Evolutionary conservation across 805 yeast species (phyloP).

Genomic region (Kazachstania taianensis): DNA sequence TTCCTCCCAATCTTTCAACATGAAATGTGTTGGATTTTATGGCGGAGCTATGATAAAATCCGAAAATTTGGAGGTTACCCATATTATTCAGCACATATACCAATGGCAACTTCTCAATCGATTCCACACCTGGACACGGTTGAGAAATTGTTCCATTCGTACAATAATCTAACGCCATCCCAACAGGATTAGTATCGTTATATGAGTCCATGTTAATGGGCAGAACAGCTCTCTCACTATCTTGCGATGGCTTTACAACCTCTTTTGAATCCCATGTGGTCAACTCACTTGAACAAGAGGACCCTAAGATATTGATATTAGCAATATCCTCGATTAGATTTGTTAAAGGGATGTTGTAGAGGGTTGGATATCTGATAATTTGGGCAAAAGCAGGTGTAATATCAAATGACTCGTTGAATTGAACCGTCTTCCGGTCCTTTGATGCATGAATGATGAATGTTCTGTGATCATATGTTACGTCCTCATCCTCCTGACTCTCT

Average conservation of each 20-base stretch:
- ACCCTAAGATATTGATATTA: slow-evolving; percentile 38
- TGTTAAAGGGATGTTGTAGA: slow-evolving; percentile 34
- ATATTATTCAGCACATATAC: slow-evolving; percentile 51
- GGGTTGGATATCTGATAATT: slow-evolving; percentile 36
- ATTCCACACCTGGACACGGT: slow-evolving; percentile 52
- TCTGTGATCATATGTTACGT: slow-evolving; percentile 23
- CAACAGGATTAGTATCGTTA: slow-evolving; percentile 63
- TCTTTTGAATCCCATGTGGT: slow-evolving; percentile 33
- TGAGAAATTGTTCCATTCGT: slow-evolving; percentile 35
- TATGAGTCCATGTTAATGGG: slow-evolving; percentile 59
- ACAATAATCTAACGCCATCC: slow-evolving; percentile 53
- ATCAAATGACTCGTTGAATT: slow-evolving; percentile 33
- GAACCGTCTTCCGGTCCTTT: too few relatives aligned
- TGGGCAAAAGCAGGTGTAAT: slow-evolving; percentile 46
- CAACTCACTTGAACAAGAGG: slow-evolving; percentile 58
- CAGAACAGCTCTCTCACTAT: slow-evolving; percentile 59
- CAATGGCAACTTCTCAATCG: slow-evolving; percentile 54
- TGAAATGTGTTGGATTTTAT: slow-evolving; percentile 31
- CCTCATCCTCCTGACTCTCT: slow-evolving; percentile 11
- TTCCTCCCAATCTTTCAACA: slow-evolving; percentile 7
- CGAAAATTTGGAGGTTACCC: slow-evolving; percentile 56
- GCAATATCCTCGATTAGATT: slow-evolving; percentile 33
- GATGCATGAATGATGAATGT: slow-evolving; percentile 17
- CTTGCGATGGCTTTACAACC: slow-evolving; percentile 46
- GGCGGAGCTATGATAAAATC: slow-evolving; percentile 47